A percentile compares a stretch with the other conserved stretches of the same genome.
Conservation (phyloP, 345 rosid species). For the Nasturtium officinale region DNA sequence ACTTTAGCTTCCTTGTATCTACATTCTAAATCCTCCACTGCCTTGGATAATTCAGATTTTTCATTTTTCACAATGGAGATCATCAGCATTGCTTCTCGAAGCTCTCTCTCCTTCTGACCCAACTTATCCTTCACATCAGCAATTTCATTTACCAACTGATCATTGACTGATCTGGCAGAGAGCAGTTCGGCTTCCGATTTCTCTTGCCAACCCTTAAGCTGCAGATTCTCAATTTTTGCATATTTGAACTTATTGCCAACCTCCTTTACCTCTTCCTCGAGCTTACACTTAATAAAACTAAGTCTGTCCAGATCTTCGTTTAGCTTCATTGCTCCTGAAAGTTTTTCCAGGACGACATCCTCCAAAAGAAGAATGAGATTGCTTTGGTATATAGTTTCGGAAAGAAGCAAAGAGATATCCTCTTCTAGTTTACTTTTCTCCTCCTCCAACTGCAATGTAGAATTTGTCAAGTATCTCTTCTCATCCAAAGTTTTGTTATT, state of each 20-base stretch:
- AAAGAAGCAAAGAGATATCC: slow-evolving; percentile 52
- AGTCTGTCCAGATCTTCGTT: slow-evolving; percentile 50
- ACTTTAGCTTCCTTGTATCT: slow-evolving; percentile 60
- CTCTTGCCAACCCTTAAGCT: slow-evolving; percentile 47
- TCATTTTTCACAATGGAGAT: slow-evolving; percentile 47
- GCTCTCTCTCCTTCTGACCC: slow-evolving; percentile 52
- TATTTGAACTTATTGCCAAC: slow-evolving; percentile 51
- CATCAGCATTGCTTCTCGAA: slow-evolving; percentile 50
- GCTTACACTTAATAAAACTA: slow-evolving; percentile 51
- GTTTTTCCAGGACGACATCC: slow-evolving; percentile 51
- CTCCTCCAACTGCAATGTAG: slow-evolving; percentile 49
- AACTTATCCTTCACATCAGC: slow-evolving; percentile 48
- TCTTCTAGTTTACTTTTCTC: slow-evolving; percentile 63
- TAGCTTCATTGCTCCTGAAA: slow-evolving; percentile 52
- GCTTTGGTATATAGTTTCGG: slow-evolving; percentile 60
- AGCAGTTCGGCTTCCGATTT: slow-evolving; percentile 48
- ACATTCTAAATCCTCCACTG: slow-evolving; percentile 59
- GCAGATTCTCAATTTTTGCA: slow-evolving; percentile 44
- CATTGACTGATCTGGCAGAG: slow-evolving; percentile 49
- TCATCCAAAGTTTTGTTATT: slow-evolving; percentile 55
- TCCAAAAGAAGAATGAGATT: slow-evolving; percentile 58
- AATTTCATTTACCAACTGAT: slow-evolving; percentile 53
- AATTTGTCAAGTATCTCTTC: slow-evolving; percentile 50
- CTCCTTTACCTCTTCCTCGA: slow-evolving; percentile 54
- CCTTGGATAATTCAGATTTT: slow-evolving; percentile 48